Conservation (phyloP, 805 yeast genomes). For the Priceomyces melissophilus region DNA sequence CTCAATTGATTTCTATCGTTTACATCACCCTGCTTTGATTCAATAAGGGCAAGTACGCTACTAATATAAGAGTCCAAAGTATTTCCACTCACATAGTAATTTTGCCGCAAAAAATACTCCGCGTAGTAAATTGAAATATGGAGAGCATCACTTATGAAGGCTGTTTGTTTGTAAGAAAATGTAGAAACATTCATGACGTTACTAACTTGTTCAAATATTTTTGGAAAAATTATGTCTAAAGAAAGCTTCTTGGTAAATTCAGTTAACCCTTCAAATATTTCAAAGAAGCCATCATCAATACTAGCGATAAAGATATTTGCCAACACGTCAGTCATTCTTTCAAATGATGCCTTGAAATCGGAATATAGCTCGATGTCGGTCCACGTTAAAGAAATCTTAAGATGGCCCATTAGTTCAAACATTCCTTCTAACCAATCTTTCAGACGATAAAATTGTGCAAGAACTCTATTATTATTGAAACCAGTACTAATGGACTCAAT, state of each 20-base stretch:
- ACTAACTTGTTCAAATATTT: conserved; percentile 31
- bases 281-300: conserved; percentile 18
- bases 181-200: conserved; percentile 30
- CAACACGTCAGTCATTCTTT: conserved; percentile 29
- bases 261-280: conserved; percentile 21
- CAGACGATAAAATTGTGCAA: conserved; percentile 22
- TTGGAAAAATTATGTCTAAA: conserved; percentile 33
- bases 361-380: conserved; percentile 12
- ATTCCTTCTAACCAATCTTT: conserved; percentile 38
- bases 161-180: conserved; percentile 33
- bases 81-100: conserved; percentile 19
- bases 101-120: conserved; percentile 25
- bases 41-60: conserved; percentile 31
- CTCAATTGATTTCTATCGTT: conserved; percentile 15
- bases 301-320: conserved; percentile 35
- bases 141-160: conserved; percentile 20
- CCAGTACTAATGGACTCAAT: conserved; percentile 29
- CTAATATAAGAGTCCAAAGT: conserved; percentile 24
- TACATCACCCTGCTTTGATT: conserved; percentile 13
- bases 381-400: conserved; percentile 26
- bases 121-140: conserved; percentile 25
- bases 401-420: conserved; percentile 35
- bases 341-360: conserved; percentile 16
- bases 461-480: conserved; percentile 17
- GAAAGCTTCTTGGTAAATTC: conserved; percentile 35